These are phyloP conservation scores for Pezicula radicicola DNA, from an alignment of 2,329 filamentous ascomycete genomes.

Conservation along the genomic window DNA sequence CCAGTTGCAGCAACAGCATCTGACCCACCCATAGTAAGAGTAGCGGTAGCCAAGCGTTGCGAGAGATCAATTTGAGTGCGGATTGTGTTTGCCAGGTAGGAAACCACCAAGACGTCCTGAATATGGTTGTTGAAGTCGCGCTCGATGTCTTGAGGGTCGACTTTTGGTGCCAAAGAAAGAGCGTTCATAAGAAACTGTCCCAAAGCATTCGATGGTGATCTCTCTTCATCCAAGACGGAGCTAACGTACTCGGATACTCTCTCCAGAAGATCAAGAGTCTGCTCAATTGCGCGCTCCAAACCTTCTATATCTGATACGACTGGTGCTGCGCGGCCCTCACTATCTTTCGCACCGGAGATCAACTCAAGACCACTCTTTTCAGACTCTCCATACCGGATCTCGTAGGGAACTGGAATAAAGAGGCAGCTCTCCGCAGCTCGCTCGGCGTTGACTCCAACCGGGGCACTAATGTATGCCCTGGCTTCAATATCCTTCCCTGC, in stretches of 20 bases:
- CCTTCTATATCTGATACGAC: slow-evolving; percentile 87
- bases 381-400: slow-evolving; percentile 82
- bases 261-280: slow-evolving; percentile 86
- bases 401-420: slow-evolving; percentile 96
- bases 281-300: slow-evolving; percentile 80
- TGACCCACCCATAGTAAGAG: slow-evolving; percentile 55
- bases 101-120: slow-evolving; percentile 97
- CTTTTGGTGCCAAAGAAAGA: slow-evolving; percentile 90
- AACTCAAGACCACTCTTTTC: slow-evolving; percentile 78
- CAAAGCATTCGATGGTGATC: slow-evolving; percentile 82
- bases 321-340: slow-evolving; percentile 68
- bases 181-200: slow-evolving; percentile 96
- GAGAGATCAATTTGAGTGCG: slow-evolving; percentile 98
- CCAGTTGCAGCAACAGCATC: slow-evolving; percentile 34
- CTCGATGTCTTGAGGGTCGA: slow-evolving; percentile 86
- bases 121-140: slow-evolving; percentile 99
- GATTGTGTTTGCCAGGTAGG: slow-evolving; percentile 97
- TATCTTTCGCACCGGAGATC: slow-evolving; percentile 77
- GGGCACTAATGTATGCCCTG: slow-evolving; percentile 90
- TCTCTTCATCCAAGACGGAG: slow-evolving; percentile 90
- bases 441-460: slow-evolving; percentile 92
- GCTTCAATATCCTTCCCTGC: slow-evolving; percentile 87
- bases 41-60: slow-evolving; percentile 85
- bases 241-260: slow-evolving; percentile 89
- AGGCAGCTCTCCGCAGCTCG: slow-evolving; percentile 93